Evolutionary conservation across 176 grass and related monocot genomes (phyloP).

Genomic region (Poa pratensis): DNA sequence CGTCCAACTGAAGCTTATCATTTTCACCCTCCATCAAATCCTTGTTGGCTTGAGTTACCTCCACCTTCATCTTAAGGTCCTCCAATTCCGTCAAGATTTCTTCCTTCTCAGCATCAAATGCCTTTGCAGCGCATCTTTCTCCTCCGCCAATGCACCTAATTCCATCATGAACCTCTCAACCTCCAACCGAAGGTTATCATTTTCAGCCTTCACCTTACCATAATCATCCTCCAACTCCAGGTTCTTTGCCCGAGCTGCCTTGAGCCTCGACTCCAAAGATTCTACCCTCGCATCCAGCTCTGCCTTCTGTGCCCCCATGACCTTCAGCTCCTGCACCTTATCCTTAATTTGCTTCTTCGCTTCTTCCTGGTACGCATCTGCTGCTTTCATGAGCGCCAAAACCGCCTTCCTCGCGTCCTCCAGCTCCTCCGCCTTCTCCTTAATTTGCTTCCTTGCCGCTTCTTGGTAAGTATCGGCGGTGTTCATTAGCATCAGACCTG

Average conservation of each 20-base stretch:
- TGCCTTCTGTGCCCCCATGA: neutral
- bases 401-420: slow-evolving; percentile 1
- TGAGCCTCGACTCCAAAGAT: slow-evolving; percentile 14
- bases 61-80: neutral
- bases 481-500: neutral
- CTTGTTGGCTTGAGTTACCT: slow-evolving; percentile 28
- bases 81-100: neutral
- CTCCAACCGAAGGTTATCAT: neutral
- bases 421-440: neutral
- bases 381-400: slow-evolving; percentile 16
- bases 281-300: neutral
- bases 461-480: slow-evolving; percentile 9
- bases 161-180: slow-evolving; percentile 1
- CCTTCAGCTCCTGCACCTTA: slow-evolving; percentile 2
- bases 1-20: neutral
- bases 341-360: slow-evolving; percentile 1
- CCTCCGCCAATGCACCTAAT: neutral
- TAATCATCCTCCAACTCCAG: neutral
- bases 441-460: slow-evolving; percentile 15
- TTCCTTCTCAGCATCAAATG: slow-evolving; percentile 17
- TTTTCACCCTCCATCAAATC: slow-evolving; percentile 10
- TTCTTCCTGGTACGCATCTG: slow-evolving; percentile 1
- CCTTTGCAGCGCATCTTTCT: neutral
- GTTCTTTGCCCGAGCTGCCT: neutral
- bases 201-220: slow-evolving; percentile 3